Evolutionary conservation across 2,329 filamentous ascomycete species (phyloP), one percentile per base, ranked within the genome.

Genomic region (Plenodomus lindquistii): DNA sequence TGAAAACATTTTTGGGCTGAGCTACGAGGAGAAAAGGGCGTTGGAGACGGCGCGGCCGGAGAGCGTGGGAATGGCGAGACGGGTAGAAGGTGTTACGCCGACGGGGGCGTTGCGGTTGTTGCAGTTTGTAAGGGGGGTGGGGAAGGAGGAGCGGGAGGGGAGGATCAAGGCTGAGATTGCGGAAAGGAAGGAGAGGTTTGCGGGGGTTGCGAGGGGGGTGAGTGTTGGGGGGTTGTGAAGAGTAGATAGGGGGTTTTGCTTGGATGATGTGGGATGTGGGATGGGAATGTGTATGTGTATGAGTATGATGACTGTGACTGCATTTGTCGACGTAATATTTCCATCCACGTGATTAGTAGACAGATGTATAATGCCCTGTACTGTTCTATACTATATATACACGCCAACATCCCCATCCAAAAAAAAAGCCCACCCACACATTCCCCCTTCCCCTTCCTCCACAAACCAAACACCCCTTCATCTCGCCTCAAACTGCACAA

Each of bases 61-160:
- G 73, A 95, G 84, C 52, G 79, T 99, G 18, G 93, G 90, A 0
- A 94, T 97, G 80, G 93, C 93, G 24, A 81, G 91, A 40, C 78
- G 94, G 13, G 84, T 97, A 10, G 94, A 99, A 72, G 93, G 93
- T 2, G 80, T 81, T n/a, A 81, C 79, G 50, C 77, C 79, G 1
- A 68, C 72, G 22, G 79, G 78, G 0, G 77, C 77, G 20, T 54
- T 81, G 55, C 64, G 83, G 45, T 66, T 94, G 52, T 72, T 93
- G 48, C 79, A 77, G 19, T 81, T 83, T 67, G 85, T 91, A n/a
- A 77, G 76, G 57, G 75, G 73, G 2, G 69, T 63, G 24, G 69
- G 69, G 48, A 69, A 59, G 46, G 66, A 57, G 38, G 66, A 70
- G 48, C 57, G 60, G 41, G 64, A 64, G 44, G 56, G 48, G 41